A percentile compares a stretch with the other conserved stretches of the same genome.
Conservation (phyloP, 2,329 filamentous ascomycete genomes). For the Kalmusia sp. region DNA sequence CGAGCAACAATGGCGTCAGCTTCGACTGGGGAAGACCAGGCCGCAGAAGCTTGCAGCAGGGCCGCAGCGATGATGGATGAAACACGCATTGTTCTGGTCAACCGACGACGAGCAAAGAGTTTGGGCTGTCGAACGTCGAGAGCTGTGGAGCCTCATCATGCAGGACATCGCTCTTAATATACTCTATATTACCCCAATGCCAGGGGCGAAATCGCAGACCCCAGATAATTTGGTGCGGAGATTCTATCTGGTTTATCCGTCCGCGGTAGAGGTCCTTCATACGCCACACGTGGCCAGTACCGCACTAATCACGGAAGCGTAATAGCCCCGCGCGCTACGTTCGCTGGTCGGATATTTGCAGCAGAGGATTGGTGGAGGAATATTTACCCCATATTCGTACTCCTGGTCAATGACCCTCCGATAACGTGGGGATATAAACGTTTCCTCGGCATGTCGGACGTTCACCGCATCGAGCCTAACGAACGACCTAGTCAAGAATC, state of each 20-base stretch:
- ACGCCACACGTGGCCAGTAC: conserved; percentile 25
- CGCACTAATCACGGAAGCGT: conserved; percentile 23
- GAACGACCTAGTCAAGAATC: neutral
- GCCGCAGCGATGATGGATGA: conserved; percentile 29
- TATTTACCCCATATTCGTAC: conserved; percentile 8
- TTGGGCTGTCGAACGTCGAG: neutral
- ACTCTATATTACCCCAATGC: conserved; percentile 15
- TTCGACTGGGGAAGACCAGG: conserved; percentile 25
- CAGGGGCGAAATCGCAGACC: conserved; percentile 11
- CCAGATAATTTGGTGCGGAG: conserved; percentile 20
- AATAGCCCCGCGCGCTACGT: conserved; percentile 17
- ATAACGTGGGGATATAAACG: conserved; percentile 1
- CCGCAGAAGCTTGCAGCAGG: conserved; percentile 35
- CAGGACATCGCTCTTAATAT: conserved; percentile 24
- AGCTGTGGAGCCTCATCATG: conserved; percentile 6
- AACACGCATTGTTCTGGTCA: conserved; percentile 31
- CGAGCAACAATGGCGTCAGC: conserved; percentile 9
- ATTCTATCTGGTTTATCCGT: conserved; percentile 22
- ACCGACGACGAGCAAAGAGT: neutral
- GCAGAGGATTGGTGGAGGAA: conserved; percentile 33
- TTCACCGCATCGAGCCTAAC: neutral
- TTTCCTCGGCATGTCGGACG: neutral
- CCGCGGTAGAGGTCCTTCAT: conserved; percentile 16
- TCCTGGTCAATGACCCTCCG: neutral
- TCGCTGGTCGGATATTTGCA: conserved; percentile 8